Conservation (phyloP, 495 filamentous ascomycete species). For the Tuber borchii region DNA sequence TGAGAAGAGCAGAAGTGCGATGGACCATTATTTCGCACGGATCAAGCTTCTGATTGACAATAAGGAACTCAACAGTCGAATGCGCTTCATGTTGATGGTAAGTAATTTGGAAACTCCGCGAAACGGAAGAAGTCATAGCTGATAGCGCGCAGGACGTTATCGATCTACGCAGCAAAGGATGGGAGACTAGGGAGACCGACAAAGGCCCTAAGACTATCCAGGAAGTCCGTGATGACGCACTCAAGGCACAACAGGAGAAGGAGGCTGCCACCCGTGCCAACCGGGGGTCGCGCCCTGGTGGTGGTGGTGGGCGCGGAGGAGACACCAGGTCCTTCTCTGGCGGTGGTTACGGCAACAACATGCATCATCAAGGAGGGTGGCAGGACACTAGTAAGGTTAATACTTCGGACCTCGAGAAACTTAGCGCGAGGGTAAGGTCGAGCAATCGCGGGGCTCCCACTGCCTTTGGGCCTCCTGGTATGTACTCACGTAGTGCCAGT, state of each 20-base stretch:
- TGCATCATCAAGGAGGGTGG: slow-evolving; percentile 47
- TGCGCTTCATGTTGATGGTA: slow-evolving; percentile 91
- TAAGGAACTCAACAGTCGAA: slow-evolving; percentile 70
- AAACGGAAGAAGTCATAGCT: slow-evolving; percentile 7
- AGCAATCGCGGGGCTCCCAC: slow-evolving; percentile 66
- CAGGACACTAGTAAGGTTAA: slow-evolving; percentile 65
- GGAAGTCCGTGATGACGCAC: slow-evolving; percentile 78
- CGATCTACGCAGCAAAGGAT: slow-evolving; percentile 67
- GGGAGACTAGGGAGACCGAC: slow-evolving; percentile 76
- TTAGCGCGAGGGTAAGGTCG: slow-evolving; percentile 56
- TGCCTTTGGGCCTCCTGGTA: slow-evolving; percentile 62
- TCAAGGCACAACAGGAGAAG: slow-evolving; percentile 65
- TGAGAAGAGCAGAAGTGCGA: slow-evolving; percentile 71
- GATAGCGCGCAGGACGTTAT: slow-evolving; percentile 59
- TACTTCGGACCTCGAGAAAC: slow-evolving; percentile 78
- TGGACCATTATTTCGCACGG: slow-evolving; percentile 89
- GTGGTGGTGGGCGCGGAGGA: slow-evolving; percentile 59
- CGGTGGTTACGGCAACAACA: slow-evolving; percentile 55
- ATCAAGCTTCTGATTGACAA: slow-evolving; percentile 74
- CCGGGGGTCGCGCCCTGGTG: slow-evolving; percentile 55
- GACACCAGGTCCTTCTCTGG: slow-evolving; percentile 74
- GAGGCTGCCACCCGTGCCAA: slow-evolving; percentile 57
- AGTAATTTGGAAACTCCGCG: slow-evolving; percentile 19
- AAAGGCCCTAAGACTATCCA: slow-evolving; percentile 96
- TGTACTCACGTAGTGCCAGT: slow-evolving; percentile 47